Conservation (phyloP, 345 rosid genomes). For the Fremontodendron californicum region DNA sequence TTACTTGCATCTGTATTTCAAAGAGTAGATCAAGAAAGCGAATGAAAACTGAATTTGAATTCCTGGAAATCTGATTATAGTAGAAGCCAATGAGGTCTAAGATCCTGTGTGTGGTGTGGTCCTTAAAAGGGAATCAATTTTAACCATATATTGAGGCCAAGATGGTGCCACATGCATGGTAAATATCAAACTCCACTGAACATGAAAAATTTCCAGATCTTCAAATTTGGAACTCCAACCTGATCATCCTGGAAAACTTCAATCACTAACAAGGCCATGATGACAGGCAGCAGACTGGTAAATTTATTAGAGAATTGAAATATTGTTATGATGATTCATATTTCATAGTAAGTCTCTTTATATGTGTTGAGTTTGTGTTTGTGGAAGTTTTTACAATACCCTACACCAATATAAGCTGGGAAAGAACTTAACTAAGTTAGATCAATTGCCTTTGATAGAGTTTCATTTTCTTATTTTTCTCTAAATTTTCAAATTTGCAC, state of each 20-base stretch:
- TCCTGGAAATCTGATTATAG: neutral
- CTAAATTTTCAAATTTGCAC: neutral
- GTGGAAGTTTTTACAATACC: neutral
- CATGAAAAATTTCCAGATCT: neutral
- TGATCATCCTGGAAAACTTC: neutral
- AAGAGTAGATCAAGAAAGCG: neutral
- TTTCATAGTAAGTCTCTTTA: neutral
- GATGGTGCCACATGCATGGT: constrained; percentile 4
- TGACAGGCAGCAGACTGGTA: neutral
- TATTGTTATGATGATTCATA: neutral
- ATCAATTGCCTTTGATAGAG: neutral
- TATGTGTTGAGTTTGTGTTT: neutral
- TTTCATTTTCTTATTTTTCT: neutral
- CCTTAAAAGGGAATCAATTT: constrained; percentile 1
- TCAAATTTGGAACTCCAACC: neutral
- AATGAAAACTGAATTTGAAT: neutral
- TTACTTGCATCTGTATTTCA: neutral
- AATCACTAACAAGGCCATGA: neutral
- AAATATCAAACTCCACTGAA: neutral
- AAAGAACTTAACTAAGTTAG: neutral
- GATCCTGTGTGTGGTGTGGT: neutral
- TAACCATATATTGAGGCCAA: constrained; percentile 4
- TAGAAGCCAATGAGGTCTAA: neutral
- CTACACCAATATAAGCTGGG: neutral
- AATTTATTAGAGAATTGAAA: neutral